These are phyloP conservation scores for Pyracantha coccinea DNA, from an alignment of 331 rosid genomes.

Conservation along the genomic window DNA sequence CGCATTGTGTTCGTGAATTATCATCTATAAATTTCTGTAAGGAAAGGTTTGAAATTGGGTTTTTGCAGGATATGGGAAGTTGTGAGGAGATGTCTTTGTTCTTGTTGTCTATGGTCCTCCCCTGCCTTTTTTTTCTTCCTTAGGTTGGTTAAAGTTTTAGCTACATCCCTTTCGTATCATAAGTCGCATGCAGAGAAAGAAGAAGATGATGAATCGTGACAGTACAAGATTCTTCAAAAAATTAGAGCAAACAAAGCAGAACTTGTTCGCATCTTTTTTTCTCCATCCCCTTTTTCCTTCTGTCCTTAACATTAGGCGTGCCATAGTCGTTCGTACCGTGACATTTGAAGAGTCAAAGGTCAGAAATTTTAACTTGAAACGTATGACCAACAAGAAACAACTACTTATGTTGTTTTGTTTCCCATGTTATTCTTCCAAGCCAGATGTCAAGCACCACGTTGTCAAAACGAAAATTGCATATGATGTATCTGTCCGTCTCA, in stretches of 20 bases:
- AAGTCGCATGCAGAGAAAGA: slow-evolving; percentile 18
- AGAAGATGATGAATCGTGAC: slow-evolving; percentile 8
- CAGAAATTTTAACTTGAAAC: background rate
- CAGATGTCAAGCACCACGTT: background rate
- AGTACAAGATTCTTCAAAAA: background rate
- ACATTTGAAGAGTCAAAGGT: background rate
- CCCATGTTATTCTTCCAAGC: background rate
- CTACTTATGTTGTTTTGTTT: background rate
- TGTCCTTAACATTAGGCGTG: background rate
- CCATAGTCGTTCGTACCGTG: background rate
- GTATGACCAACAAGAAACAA: background rate
- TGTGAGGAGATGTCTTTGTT: background rate
- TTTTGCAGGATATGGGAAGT: background rate
- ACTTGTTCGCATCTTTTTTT: background rate
- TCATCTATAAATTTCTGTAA: no score
- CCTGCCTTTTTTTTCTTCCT: slow-evolving; percentile 12
- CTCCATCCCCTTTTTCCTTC: background rate
- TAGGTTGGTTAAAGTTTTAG: slow-evolving; percentile 30
- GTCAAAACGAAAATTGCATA: background rate
- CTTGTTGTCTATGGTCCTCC: slow-evolving; percentile 8
- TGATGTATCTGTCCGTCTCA: background rate
- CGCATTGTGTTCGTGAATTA: background rate
- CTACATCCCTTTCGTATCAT: slow-evolving; percentile 34
- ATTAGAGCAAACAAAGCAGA: background rate
- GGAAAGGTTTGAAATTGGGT: background rate